Conservation (phyloP, 2,329 filamentous ascomycete species). For the Meredithiella fracta region DNA sequence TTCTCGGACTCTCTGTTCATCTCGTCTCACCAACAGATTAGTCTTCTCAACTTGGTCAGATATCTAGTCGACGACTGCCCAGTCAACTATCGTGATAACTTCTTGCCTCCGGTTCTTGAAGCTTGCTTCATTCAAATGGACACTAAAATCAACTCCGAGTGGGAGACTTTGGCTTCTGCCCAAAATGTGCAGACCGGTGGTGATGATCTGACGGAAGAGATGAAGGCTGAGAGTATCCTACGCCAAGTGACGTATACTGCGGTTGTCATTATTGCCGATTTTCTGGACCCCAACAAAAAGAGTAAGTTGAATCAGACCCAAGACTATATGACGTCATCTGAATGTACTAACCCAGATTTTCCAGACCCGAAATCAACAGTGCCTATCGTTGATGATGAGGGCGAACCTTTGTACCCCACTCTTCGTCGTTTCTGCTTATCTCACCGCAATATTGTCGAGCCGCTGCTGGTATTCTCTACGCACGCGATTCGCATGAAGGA, state of each 20-base stretch:
- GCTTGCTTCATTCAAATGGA: conserved; percentile 77
- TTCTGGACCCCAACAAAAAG: conserved; percentile 59
- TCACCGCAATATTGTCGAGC: conserved; percentile 64
- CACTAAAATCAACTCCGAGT: conserved; percentile 70
- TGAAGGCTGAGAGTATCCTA: conserved; percentile 94
- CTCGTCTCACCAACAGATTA: conserved; percentile 83
- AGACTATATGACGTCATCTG: not conserved
- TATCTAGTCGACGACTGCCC: conserved; percentile 89
- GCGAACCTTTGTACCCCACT: conserved; percentile 26
- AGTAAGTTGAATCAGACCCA: conserved; percentile 35
- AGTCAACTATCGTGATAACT: conserved; percentile 55
- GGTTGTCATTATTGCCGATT: conserved; percentile 77
- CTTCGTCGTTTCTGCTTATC: conserved; percentile 72
- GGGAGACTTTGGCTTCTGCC: conserved; percentile 56
- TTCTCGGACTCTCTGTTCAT: conserved; percentile 69
- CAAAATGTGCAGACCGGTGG: conserved; percentile 47
- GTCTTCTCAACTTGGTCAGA: conserved; percentile 75
- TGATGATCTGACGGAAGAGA: conserved; percentile 79
- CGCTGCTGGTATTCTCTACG: conserved; percentile 78
- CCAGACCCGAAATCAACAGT: conserved; percentile 7
- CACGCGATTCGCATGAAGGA: conserved; percentile 83
- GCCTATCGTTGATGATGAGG: conserved; percentile 1
- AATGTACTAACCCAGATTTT: not conserved
- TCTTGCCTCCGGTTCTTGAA: conserved; percentile 69
- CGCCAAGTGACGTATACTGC: conserved; percentile 84